Conservation (phyloP, 179 eudicot species). For the Carnegiea gigantea region DNA sequence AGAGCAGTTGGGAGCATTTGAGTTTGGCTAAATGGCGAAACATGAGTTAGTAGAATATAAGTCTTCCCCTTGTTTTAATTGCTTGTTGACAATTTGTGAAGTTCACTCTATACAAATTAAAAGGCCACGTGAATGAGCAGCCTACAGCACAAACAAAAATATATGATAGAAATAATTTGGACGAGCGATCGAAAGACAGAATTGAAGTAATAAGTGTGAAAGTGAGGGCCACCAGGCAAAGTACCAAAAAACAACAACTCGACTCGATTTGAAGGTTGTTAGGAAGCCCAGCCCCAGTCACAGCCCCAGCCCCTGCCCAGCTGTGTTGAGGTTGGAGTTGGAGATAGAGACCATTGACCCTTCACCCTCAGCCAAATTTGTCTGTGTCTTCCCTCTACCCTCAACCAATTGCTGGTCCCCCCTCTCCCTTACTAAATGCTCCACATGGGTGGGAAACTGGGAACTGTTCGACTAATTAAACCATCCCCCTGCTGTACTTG, state of each 20-base stretch:
- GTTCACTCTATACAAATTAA: no score
- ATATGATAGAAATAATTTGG: not conserved
- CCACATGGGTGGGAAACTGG: conserved; percentile 44
- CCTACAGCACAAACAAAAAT: no score
- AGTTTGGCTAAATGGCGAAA: no score
- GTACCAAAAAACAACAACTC: not conserved
- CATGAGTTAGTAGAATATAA: no score
- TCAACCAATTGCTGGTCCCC: conserved; percentile 26
- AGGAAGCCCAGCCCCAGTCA: not conserved
- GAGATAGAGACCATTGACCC: conserved; percentile 22
- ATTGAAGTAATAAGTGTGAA: not conserved
- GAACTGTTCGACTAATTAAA: conserved; percentile 11
- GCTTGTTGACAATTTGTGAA: no score
- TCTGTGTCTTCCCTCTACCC: not conserved
- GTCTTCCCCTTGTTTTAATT: no score
- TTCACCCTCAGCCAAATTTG: conserved; percentile 14
- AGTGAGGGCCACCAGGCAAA: not conserved
- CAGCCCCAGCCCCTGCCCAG: not conserved
- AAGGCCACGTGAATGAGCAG: no score
- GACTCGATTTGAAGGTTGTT: conserved; percentile 21
- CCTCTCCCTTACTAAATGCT: conserved; percentile 24
- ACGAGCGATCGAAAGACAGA: not conserved
- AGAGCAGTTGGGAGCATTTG: no score
- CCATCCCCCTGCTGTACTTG: no score
- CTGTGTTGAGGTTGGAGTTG: not conserved